A percentile compares a stretch with the other conserved stretches of the same genome.
Evolutionary conservation across 495 filamentous ascomycete genomes (phyloP).

Genomic region (Xylona heveae): DNA sequence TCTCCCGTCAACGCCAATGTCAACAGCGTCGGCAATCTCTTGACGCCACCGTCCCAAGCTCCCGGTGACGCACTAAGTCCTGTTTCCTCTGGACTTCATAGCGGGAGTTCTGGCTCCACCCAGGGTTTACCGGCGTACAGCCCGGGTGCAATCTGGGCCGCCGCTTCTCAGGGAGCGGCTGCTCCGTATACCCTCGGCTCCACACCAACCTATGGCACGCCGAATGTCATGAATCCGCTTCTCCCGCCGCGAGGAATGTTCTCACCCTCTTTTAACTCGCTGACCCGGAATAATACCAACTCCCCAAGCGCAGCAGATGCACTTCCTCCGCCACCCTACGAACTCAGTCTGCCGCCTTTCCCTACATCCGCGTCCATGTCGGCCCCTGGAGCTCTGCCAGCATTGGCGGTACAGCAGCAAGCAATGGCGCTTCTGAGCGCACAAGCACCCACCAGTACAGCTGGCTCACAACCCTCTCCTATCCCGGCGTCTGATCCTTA

Average conservation of each 20-base stretch:
- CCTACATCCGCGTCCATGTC: slow-evolving; percentile 29
- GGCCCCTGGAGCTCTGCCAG: slow-evolving; percentile 9
- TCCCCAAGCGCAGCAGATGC: slow-evolving; percentile 27
- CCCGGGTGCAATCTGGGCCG: slow-evolving; percentile 24
- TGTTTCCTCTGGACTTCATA: slow-evolving; percentile 33
- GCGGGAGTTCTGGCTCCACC: slow-evolving; percentile 28
- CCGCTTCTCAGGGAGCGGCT: slow-evolving; percentile 16
- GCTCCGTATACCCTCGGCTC: slow-evolving; percentile 28
- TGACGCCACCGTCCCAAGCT: slow-evolving; percentile 39
- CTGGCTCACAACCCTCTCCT: slow-evolving; percentile 36
- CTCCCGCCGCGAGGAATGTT: slow-evolving; percentile 27
- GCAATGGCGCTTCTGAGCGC: slow-evolving; percentile 2
- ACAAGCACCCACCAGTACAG: slow-evolving; percentile 17
- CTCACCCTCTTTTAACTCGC: slow-evolving; percentile 28
- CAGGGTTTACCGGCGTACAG: slow-evolving; percentile 21
- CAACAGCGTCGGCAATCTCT: slow-evolving; percentile 36
- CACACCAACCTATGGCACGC: slow-evolving; percentile 23
- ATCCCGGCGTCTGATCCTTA: slow-evolving; percentile 42
- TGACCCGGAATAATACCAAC: slow-evolving; percentile 22
- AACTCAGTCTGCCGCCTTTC: slow-evolving; percentile 38
- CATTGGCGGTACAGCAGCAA: slow-evolving; percentile 3
- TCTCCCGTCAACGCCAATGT: slow-evolving; percentile 21
- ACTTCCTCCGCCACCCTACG: slow-evolving; percentile 34
- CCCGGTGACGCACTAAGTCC: slow-evolving; percentile 42
- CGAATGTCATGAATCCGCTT: slow-evolving; percentile 16